Evolutionary conservation across 306 rosid genomes (phyloP).

Genomic region (Luffa acutangula): DNA sequence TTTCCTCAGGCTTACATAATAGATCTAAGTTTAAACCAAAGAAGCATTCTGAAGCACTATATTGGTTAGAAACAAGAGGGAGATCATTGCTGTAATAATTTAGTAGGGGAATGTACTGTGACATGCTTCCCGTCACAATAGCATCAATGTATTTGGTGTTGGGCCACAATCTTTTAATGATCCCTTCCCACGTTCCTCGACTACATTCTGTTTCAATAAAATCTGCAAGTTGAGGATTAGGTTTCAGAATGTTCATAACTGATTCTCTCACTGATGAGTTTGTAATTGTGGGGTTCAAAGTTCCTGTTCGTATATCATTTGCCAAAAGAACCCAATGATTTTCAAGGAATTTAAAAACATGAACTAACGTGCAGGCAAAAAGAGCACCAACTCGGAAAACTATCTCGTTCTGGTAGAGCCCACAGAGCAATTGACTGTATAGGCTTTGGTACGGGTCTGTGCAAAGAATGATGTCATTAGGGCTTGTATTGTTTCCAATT

Average conservation of each 20-base stretch:
- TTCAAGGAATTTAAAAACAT: conserved; percentile 21
- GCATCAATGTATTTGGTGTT: conserved; percentile 23
- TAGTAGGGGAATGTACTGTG: conserved; percentile 40
- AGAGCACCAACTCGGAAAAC: no score
- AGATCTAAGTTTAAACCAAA: conserved; percentile 41
- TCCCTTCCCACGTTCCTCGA: no score
- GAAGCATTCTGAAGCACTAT: conserved; percentile 50
- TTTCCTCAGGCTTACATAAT: no score
- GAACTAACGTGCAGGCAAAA: no score
- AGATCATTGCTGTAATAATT: conserved; percentile 38
- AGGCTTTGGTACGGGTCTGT: conserved; percentile 46
- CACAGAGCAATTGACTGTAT: neutral
- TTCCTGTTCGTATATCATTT: no score
- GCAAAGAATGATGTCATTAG: conserved; percentile 43
- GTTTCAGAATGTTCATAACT: no score
- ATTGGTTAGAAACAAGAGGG: conserved; percentile 43
- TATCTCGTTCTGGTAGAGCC: no score
- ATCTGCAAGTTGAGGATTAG: no score
- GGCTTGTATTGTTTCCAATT: conserved; percentile 36
- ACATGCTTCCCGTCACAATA: conserved; percentile 57
- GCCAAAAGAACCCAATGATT: conserved; percentile 21
- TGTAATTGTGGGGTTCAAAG: no score
- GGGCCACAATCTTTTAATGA: no score
- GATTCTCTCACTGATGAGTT: no score
- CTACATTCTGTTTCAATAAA: no score